A percentile compares a stretch with the other conserved stretches of the same genome.
These are phyloP conservation scores for Cutaneotrichosporon sp. DNA, from an alignment of 1,284 basidiomycete species.

Conservation along the genomic window DNA sequence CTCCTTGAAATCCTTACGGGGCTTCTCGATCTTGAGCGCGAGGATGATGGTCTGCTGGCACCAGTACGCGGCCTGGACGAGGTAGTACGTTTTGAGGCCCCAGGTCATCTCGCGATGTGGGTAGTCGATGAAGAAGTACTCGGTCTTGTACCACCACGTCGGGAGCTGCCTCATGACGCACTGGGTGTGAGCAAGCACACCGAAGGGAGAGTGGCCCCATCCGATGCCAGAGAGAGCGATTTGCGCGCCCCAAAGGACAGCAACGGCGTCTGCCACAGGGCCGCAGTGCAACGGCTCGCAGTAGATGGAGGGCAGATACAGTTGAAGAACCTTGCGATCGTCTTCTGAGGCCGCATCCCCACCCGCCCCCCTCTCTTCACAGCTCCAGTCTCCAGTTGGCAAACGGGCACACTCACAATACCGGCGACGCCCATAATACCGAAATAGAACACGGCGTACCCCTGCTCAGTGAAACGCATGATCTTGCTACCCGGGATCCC, in stretches of 20 bases:
- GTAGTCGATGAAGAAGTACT: slow-evolving; percentile 79
- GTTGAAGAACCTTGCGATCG: no score
- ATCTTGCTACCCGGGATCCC: slow-evolving; percentile 66
- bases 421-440: neutral
- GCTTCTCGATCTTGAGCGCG: slow-evolving; percentile 80
- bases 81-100: slow-evolving; percentile 84
- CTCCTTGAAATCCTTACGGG: slow-evolving; percentile 84
- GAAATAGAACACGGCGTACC: neutral
- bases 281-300: no score
- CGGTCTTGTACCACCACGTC: slow-evolving; percentile 82
- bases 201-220: no score
- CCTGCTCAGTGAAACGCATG: slow-evolving; percentile 74
- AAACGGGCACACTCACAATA: slow-evolving; percentile 14
- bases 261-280: no score
- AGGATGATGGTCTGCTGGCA: slow-evolving; percentile 87
- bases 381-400: neutral
- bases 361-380: no score
- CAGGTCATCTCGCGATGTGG: slow-evolving; percentile 84
- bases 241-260: no score
- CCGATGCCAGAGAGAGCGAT: no score
- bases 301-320: no score
- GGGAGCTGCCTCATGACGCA: slow-evolving; percentile 80
- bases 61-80: slow-evolving; percentile 88
- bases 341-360: no score
- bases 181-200: slow-evolving; percentile 52